Evolutionary conservation across 148 eudicot genomes (phyloP).

Genomic region (Camellia lanceoleosa): DNA sequence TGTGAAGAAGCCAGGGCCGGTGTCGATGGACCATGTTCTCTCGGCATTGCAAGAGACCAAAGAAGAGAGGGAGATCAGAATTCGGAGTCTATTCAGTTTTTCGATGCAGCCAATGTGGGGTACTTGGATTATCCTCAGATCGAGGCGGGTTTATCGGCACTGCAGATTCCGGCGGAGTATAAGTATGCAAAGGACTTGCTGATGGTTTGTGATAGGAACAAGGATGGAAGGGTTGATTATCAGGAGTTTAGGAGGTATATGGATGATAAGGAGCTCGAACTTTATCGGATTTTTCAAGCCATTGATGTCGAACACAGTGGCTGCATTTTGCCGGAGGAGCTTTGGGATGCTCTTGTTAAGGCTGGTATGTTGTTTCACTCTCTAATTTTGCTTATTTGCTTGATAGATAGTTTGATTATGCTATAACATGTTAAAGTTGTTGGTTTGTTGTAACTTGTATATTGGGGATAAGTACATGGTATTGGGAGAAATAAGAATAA

Average conservation of each 20-base stretch:
- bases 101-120: slow-evolving; percentile 61
- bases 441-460: background rate
- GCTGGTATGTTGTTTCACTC: slow-evolving; percentile 54
- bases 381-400: background rate
- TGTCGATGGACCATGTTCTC: slow-evolving; percentile 79
- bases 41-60: slow-evolving; percentile 73
- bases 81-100: slow-evolving; percentile 67
- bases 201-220: slow-evolving; percentile 74
- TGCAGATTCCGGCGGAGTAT: slow-evolving; percentile 81
- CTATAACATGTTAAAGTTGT: background rate
- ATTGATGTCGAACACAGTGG: slow-evolving; percentile 99
- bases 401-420: background rate
- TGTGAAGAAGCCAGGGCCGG: slow-evolving; percentile 66
- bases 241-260: slow-evolving; percentile 84
- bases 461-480: background rate
- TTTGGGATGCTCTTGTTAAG: slow-evolving; percentile 90
- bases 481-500: background rate
- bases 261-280: slow-evolving; percentile 96
- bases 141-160: slow-evolving; percentile 67
- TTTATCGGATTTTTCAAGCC: slow-evolving; percentile 86
- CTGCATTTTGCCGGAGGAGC: slow-evolving; percentile 92
- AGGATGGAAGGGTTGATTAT: slow-evolving; percentile 86
- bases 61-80: slow-evolving; percentile 76
- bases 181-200: slow-evolving; percentile 90
- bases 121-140: slow-evolving; percentile 65